Conservation (phyloP, 2,329 filamentous ascomycete genomes). For the Cryoendolithus antarcticus region DNA sequence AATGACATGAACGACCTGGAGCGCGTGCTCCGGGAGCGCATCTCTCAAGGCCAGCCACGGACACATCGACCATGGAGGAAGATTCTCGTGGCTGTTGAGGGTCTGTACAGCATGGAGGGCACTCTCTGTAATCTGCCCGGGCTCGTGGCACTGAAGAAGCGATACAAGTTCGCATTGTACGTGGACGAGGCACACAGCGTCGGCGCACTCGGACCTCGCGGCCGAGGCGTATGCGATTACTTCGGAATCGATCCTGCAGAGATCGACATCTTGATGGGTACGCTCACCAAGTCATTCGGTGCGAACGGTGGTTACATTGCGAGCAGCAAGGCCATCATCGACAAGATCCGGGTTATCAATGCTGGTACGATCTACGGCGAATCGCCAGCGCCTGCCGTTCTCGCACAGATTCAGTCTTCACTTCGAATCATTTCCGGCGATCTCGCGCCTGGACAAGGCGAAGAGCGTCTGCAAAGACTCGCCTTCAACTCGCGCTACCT, state of each 20-base stretch:
- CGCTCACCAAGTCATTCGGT: conserved; percentile 94
- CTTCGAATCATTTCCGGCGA: conserved; percentile 84
- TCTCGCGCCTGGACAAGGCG: conserved; percentile 76
- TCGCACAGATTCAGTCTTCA: conserved; percentile 81
- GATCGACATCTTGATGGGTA: conserved; percentile 95
- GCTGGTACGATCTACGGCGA: conserved; percentile 80
- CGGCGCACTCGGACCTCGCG: conserved; percentile 76
- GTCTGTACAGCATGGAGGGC: conserved; percentile 98
- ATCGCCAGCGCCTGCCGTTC: conserved; percentile 71
- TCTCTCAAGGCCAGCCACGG: conserved; percentile 90
- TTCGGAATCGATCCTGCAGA: conserved; percentile 80
- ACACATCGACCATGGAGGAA: conserved; percentile 99
- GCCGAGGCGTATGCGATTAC: conserved; percentile 93
- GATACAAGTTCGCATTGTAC: conserved; percentile 95
- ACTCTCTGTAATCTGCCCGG: conserved; percentile 97
- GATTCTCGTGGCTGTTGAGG: conserved; percentile 91
- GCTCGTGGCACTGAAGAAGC: conserved; percentile 72
- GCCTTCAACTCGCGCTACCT: conserved; percentile 98
- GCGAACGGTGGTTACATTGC: conserved; percentile 95
- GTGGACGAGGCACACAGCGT: conserved; percentile 95
- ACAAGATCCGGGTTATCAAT: conserved; percentile 78
- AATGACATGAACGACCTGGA: conserved; percentile 90
- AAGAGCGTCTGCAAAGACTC: conserved; percentile 87
- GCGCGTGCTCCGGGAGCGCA: conserved; percentile 73
- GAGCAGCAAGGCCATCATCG: conserved; percentile 78